phyloP scores from a whole-genome alignment of 1,139 yeast species.

The Hanseniaspora uvarum region DNA sequence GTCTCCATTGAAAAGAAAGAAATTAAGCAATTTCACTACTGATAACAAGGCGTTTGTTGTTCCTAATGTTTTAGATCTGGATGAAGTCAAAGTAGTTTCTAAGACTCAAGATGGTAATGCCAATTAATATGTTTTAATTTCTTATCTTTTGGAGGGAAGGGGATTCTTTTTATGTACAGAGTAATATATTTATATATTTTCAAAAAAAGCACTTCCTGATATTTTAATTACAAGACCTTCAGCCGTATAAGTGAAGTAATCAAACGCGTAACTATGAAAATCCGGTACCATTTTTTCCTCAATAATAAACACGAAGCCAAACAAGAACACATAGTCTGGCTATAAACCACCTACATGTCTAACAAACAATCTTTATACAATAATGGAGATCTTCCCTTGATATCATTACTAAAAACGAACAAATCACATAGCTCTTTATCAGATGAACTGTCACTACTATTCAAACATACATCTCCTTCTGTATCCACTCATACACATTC shows the following conservation, averaged over 20 bases:
- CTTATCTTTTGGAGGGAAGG: neutral
- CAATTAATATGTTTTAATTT: neutral
- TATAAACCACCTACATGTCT: neutral
- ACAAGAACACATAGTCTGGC: no score
- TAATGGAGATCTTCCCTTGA: neutral
- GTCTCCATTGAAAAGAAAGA: slow-evolving; percentile 23
- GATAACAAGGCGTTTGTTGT: slow-evolving; percentile 22
- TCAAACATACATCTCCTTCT: slow-evolving; percentile 2
- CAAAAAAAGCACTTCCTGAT: no score
- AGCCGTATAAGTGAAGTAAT: neutral
- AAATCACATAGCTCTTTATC: neutral
- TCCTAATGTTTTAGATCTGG: slow-evolving; percentile 12
- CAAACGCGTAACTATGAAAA: neutral
- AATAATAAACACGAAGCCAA: neutral
- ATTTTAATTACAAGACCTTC: no score
- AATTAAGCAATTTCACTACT: slow-evolving; percentile 6
- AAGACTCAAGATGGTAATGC: neutral
- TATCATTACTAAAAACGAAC: slow-evolving; percentile 1
- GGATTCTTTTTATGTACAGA: neutral
- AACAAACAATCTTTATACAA: neutral
- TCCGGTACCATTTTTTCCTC: neutral
- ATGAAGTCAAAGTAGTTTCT: neutral
- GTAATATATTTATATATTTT: neutral
- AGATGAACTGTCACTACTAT: slow-evolving; percentile 4
- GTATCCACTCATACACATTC: neutral